Evolutionary conservation across 108 stramenopile genomes (phyloP), one percentile per base, ranked within the genome.

Genomic region (Fragilariopsis cylindrus): DNA sequence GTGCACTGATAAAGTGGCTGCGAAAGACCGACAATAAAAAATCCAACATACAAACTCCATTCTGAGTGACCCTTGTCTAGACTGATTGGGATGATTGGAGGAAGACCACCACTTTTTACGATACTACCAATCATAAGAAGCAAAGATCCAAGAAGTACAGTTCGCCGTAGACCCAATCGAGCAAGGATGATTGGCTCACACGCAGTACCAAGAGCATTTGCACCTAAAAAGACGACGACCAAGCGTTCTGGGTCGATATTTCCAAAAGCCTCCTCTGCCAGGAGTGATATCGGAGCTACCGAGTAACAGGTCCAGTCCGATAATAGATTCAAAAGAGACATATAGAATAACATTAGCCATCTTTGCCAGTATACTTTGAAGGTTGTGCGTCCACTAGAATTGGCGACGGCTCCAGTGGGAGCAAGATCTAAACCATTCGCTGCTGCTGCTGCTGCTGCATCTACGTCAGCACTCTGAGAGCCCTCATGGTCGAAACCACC

Each of bases 221-320:
- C 92, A 41, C 70, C 80, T 12, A 96, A 74, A 76, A 93, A 93
- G 18, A 93, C 84, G 3, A 87, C 86, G 4, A 96, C 94, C 13
- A 95, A 75, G 13, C 75, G 83, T 74, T 95, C 94, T 8, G 94
- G 90, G 73, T 95, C 88, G 57, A 95, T 86, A 39, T 85, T 76
- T n/a, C 85, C 94, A 79, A 89, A 95, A 7, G 85, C 90, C 15
- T 92, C 69, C 30, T 80, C 69, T 18, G 87, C 85, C 62, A 95
- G 56, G 4, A 90, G 19, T 2, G 94, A 89, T 64, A 95, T 93
- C 39, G 95, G 89, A 18, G 94, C 91, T 8, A 91, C 83, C 39
- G 89, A 88, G 72, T 88, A 95, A 60, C 91, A 91, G 15, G 90
- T 91, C 93, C 93, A 94, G 65, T 94, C 93, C 15, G 91, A 92